Base-by-base conservation (phyloP, 495 filamentous ascomycete species). In the Chaetomidium leptoderma region DNA sequence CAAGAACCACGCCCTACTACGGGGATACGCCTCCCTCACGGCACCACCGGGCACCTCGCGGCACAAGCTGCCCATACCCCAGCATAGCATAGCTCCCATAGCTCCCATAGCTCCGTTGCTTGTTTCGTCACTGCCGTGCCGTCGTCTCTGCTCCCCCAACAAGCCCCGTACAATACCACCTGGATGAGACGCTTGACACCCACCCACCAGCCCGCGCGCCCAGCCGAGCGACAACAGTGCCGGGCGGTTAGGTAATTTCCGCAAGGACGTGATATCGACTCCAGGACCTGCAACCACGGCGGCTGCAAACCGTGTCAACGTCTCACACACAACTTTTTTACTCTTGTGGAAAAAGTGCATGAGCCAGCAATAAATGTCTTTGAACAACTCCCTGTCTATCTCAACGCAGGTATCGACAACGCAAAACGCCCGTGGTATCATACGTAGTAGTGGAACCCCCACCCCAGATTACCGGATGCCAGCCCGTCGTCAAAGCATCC, bases 401-500 rank as follows among this genome's bases (percentile, higher is more conserved):
- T 21, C 11, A 33, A 19, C 14, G 35, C 5, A 23, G 27, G 37
- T 32, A 43, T 32, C 36, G 24, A 48, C 14, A 48, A 5, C 40
- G 43, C 43, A 37, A 46, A 32, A 47, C 24, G 23, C 16, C 36
- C 37, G 8, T 37, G 39, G 51, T 53, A 44, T 53, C 49, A 39
- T 53, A 33, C 2, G 16, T 39, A 42, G 36, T 53, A 42, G 26
- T 51, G 16, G 16, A 36, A 45, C 29, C 39, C 36, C 13, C 23
- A 24, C 19, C 23, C 23, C 16, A 23, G 1, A 39, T 46, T 47
- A 47, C 43, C 33, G 19, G 10, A 16, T 48, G 32, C 30, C 42
- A 56, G 7, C 30, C 32, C 53, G 19, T 4, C 36, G 44, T 24
- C 45, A 43, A n/a, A 57, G 44, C 54, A 42, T 49, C 54, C 54